Base-by-base conservation (phyloP, 1,284 basidiomycete genomes). In the Malassezia dermatis region DNA sequence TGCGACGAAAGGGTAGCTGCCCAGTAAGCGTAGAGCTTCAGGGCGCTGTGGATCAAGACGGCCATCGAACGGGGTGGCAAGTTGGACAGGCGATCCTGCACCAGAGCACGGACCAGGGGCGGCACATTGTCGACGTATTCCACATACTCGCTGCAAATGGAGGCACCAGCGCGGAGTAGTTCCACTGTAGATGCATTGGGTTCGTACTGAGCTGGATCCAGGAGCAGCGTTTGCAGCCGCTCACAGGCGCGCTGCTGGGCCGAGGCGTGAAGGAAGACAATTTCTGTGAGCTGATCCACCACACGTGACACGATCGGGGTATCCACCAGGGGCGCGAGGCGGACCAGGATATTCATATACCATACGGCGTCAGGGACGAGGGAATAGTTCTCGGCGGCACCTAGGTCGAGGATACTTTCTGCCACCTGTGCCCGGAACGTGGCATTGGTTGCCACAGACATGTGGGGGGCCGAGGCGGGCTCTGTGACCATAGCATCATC, bases 341-440 rank as follows among this genome's bases (percentile, higher is more conserved):
- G 59, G 17, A 71, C 24, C 1, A 73, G 56, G 3, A 59, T 88
- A 8, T 90, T 93, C 24, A 96, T 79, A 71, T 89, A 94, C 94
- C 94, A 99, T 67, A 91, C 86, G 70, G 96, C 95, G 76, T 96
- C 89, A 34, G 81, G 80, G 32, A 99, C 81, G 67, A 91, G 86
- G 51, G 84, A 83, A 67, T 94, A 98, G 7, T 85, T 85, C 53
- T 86, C 83, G 57, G 82, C 80, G 5, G 86, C 84, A 58, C 89
- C 86, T 63, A 94, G 85, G 21, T 80, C 77, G n/a, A 95, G 79
- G 56, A 96, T 86, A 8, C 83, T 80, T 60, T 86, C 84, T 0
- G 86, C 81, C 30, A 95, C 81, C 52, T 84, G 82, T 21, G 89
- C 79, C 10, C 89, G 85, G 71, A 95, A 94, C 4, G 80, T 76